Evolutionary conservation across 169 alveolate genomes (phyloP).

Genomic region (Plasmodium gaboni): DNA sequence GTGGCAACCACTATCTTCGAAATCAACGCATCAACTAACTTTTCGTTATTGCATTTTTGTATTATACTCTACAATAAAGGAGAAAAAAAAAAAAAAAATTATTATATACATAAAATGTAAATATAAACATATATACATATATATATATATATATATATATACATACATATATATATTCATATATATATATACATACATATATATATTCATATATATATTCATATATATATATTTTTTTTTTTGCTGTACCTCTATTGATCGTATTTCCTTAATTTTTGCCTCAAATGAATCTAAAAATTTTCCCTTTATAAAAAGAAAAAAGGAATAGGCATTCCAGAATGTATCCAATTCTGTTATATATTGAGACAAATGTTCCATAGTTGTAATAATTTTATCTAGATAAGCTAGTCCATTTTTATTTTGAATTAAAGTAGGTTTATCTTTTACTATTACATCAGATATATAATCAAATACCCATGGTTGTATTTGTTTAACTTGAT

Average conservation of each 20-base stretch:
- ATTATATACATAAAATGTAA: background rate
- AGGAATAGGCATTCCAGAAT: constrained; percentile 66
- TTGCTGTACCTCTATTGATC: constrained; percentile 48
- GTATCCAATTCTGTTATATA: constrained; percentile 46
- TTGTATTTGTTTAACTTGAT: constrained; percentile 60
- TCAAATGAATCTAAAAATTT: constrained; percentile 38
- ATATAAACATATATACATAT: background rate
- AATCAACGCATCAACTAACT: constrained; percentile 18
- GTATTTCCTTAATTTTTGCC: constrained; percentile 66
- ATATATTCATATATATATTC: background rate
- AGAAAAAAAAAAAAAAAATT: constrained; percentile 6
- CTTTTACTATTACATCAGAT: constrained; percentile 65
- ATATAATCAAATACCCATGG: constrained; percentile 43
- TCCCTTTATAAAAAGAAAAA: constrained; percentile 67
- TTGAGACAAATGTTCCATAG: constrained; percentile 70
- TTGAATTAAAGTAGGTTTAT: constrained; percentile 39
- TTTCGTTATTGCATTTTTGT: constrained; percentile 42
- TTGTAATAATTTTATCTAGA: constrained; percentile 76
- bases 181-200: background rate
- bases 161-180: background rate
- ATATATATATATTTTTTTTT: background rate
- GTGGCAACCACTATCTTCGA: constrained; percentile 43
- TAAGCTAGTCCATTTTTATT: constrained; percentile 35
- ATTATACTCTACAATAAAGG: constrained; percentile 39
- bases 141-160: background rate